A percentile compares a stretch with the other conserved stretches of the same genome.
Evolutionary conservation across 306 rosid species (phyloP).

Genomic region (Trifolium repens): DNA sequence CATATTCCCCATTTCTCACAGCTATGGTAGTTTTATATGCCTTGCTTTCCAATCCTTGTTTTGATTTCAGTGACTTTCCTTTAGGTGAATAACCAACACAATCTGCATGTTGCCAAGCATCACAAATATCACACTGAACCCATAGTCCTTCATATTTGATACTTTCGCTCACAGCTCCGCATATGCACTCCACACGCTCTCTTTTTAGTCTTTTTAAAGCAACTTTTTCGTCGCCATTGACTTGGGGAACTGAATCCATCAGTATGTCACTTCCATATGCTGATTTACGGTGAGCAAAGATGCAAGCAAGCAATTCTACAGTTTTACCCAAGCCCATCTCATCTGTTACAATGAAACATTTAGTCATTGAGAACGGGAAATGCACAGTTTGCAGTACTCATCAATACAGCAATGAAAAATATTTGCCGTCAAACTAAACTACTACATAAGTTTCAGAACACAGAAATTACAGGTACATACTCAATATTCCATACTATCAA

Average conservation of each 20-base stretch:
- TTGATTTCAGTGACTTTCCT: slow-evolving; percentile 63
- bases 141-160: slow-evolving; percentile 77
- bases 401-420: slow-evolving; percentile 30
- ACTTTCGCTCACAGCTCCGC: slow-evolving; percentile 91
- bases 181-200: slow-evolving; percentile 88
- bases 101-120: slow-evolving; percentile 98
- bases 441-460: slow-evolving; percentile 19
- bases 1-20: slow-evolving; percentile 73
- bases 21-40: slow-evolving; percentile 55
- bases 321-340: slow-evolving; percentile 99
- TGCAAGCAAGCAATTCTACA: slow-evolving; percentile 90
- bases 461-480: neutral
- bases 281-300: slow-evolving; percentile 73
- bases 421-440: slow-evolving; percentile 4
- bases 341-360: slow-evolving; percentile 55
- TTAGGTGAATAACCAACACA: slow-evolving; percentile 89
- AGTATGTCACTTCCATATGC: slow-evolving; percentile 55
- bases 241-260: slow-evolving; percentile 46
- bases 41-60: slow-evolving; percentile 57
- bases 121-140: slow-evolving; percentile 97
- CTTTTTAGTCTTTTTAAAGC: slow-evolving; percentile 71
- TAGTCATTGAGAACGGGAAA: slow-evolving; percentile 26
- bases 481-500: slow-evolving; percentile 1
- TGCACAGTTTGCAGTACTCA: slow-evolving; percentile 4
- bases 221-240: slow-evolving; percentile 41